Conservation (phyloP, 2,329 filamentous ascomycete genomes). For the Aspergillus bombycis region DNA sequence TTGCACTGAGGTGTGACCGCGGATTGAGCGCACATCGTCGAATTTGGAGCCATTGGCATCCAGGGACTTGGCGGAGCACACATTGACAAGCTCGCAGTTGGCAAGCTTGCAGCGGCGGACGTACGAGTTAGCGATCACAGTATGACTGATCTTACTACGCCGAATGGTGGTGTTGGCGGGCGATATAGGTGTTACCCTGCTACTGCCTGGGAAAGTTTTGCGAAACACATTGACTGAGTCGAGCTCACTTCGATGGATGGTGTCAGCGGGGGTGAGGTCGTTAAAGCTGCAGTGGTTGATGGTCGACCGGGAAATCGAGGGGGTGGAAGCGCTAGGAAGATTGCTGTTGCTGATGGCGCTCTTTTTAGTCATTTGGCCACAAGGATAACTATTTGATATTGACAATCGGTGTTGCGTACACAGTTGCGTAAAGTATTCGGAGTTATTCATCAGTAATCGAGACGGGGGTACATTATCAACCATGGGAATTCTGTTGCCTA, state of each 20-base stretch:
- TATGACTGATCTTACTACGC: slow-evolving; percentile 21
- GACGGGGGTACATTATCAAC: background rate
- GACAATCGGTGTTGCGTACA: background rate
- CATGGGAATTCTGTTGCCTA: background rate
- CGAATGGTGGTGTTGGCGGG: slow-evolving; percentile 15
- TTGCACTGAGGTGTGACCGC: slow-evolving; percentile 18
- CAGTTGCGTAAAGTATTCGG: background rate
- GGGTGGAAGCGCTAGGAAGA: background rate
- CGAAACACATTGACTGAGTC: slow-evolving; percentile 8
- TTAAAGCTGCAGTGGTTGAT: slow-evolving; percentile 16
- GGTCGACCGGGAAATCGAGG: slow-evolving; percentile 10
- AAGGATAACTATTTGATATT: background rate
- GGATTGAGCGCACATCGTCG: slow-evolving; percentile 13
- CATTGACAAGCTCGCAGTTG: slow-evolving; percentile 21
- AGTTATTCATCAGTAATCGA: background rate
- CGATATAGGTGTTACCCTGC: background rate
- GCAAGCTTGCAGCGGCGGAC: slow-evolving; percentile 18
- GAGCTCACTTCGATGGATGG: slow-evolving; percentile 15
- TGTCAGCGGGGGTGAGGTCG: slow-evolving; percentile 17
- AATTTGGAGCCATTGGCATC: slow-evolving; percentile 19
- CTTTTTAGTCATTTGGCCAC: background rate
- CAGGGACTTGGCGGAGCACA: slow-evolving; percentile 12
- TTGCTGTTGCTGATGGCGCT: background rate
- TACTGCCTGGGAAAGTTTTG: background rate
- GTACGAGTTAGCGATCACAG: slow-evolving; percentile 18